A percentile compares a stretch with the other conserved stretches of the same genome.
Evolutionary conservation across 345 rosid genomes (phyloP).

Genomic region (Bretschneidera sinensis): DNA sequence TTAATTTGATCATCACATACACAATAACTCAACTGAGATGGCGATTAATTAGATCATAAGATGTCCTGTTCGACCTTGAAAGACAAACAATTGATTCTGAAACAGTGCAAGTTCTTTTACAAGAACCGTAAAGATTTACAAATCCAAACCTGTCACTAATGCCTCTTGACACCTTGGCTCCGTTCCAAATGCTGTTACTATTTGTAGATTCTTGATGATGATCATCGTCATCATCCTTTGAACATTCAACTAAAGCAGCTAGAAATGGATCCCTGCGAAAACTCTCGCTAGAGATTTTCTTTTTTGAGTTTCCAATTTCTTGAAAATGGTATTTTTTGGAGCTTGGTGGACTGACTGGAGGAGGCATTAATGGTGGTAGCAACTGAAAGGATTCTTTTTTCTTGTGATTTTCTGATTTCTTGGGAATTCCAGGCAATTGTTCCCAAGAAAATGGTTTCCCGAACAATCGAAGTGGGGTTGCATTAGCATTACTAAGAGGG

Average conservation of each 20-base stretch:
- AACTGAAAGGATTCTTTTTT: constrained; percentile 29
- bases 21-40: too few relatives aligned
- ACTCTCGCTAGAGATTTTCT: constrained; percentile 15
- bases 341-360: constrained; percentile 30
- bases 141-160: constrained; percentile 58
- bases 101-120: constrained; percentile 58
- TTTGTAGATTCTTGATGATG: constrained; percentile 6
- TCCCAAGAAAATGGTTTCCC: constrained; percentile 98
- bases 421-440: constrained; percentile 79
- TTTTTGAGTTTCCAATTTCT: constrained; percentile 20
- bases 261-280: constrained; percentile 60
- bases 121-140: constrained; percentile 53
- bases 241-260: constrained; percentile 72
- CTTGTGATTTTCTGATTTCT: constrained; percentile 34
- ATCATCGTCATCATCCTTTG: constrained; percentile 43
- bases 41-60: constrained; percentile 33
- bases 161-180: constrained; percentile 31
- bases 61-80: constrained; percentile 40
- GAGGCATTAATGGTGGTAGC: constrained; percentile 53
- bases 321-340: constrained; percentile 23
- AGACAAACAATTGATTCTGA: constrained; percentile 68
- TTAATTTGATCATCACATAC: too few relatives aligned
- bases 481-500: too few relatives aligned
- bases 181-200: constrained; percentile 5
- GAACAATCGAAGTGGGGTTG: constrained; percentile 51